Evolutionary conservation across 257 asterid genomes (phyloP), one percentile per base, ranked within the genome.

Genomic region (Solanum medicagineum): DNA sequence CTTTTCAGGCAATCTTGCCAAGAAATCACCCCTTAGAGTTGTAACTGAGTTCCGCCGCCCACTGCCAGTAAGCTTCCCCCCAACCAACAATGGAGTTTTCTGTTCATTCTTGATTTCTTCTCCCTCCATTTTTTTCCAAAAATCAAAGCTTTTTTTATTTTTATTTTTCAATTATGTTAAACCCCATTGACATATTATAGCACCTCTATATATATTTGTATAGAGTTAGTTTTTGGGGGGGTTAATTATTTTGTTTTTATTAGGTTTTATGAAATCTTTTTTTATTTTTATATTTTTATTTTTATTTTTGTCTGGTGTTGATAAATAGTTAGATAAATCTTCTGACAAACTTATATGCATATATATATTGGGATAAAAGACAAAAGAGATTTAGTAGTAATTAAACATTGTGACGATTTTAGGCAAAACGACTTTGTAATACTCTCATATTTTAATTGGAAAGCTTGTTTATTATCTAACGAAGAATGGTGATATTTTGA

Each of bases 1-100:
- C 54, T 93, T 93, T 53, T 93, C 94, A 9, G 98, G 98, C 40
- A 94, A 89, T 85, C 94, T 84, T 10, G 93, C 83, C 45, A 92
- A 79, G 85, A 95, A 95, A 26, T 93, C 95, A 65, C 4, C 86
- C 36, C 93, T 93, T 80, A 95, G 88, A 6, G 94, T 89, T 74
- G 87, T 92, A 4, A 93, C 94, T 1, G 99, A 93, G 88, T 93
- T 86, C 86, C 59, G 91, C 80, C 93, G 91, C 71, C 91, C 91
- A 66, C 91, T 87, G 13, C 92, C 90, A 4, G 88, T 88, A 24
- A 85, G 79, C 74, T 74, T 87, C 89, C 89, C 65, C 86, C 87
- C 87, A 22, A 89, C 91, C 90, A 94, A 56, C 54, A 95, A 91
- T 8, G 92, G 91, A 45, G 87, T 87, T 87, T 89, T 92, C 32